Evolutionary conservation across 768 basidiomycete species (phyloP).

Genomic region (Amanita phalloides): DNA sequence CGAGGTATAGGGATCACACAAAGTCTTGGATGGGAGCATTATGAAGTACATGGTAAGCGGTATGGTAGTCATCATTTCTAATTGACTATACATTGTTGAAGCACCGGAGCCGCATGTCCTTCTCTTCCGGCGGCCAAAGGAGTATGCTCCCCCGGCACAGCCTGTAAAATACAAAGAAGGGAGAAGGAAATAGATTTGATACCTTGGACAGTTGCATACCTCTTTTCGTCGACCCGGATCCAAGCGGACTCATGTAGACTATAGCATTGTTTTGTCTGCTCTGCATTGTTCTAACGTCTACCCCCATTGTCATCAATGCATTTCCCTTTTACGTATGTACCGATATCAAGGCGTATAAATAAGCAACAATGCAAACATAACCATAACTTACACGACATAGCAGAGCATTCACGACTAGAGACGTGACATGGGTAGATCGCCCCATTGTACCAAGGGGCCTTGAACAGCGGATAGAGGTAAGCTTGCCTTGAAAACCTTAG

Average conservation of each 20-base stretch:
- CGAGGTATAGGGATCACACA: constrained; percentile 93
- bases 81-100: constrained; percentile 16
- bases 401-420: constrained; percentile 24
- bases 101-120: constrained; percentile 92
- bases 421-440: constrained; percentile 54
- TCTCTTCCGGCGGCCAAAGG: constrained; percentile 77
- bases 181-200: constrained; percentile 27
- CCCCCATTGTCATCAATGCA: background rate
- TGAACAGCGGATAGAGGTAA: constrained; percentile 46
- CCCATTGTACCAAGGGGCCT: constrained; percentile 65
- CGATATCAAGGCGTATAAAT: background rate
- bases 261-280: constrained; percentile 2
- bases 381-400: background rate
- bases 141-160: constrained; percentile 47
- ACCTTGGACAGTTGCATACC: background rate
- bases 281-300: constrained; percentile 1
- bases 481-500: constrained; percentile 52
- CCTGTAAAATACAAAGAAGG: constrained; percentile 24
- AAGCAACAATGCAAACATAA: background rate
- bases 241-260: constrained; percentile 4
- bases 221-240: background rate
- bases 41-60: constrained; percentile 85
- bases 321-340: background rate
- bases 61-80: background rate
- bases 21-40: constrained; percentile 94